Percentiles rank a stretch among this genome's conserved stretches.
Conservation (phyloP, 352 stramenopile genomes). For the Pythium monospermum region DNA sequence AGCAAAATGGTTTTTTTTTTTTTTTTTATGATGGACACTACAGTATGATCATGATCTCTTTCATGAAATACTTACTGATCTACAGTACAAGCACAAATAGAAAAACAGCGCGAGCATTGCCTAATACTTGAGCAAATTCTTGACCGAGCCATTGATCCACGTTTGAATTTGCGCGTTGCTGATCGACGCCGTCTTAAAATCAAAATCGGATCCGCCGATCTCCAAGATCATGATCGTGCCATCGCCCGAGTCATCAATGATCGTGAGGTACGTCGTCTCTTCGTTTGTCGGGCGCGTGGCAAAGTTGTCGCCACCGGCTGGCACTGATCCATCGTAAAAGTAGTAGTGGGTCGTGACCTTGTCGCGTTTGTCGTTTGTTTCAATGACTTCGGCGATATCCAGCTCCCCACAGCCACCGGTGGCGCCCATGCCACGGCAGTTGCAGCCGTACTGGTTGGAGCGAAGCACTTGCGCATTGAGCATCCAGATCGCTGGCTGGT, state of each 20-base stretch:
- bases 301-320: conserved; percentile 33
- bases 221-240: conserved; percentile 34
- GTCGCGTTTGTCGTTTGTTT: conserved; percentile 47
- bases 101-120: too few relatives aligned
- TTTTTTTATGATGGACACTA: too few relatives aligned
- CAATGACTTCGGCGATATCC: conserved; percentile 67
- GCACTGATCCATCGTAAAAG: conserved; percentile 50
- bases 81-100: too few relatives aligned
- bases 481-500: conserved; percentile 72
- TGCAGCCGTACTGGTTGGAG: conserved; percentile 68
- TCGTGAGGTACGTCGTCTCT: conserved; percentile 29
- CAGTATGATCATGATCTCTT: too few relatives aligned
- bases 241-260: conserved; percentile 25
- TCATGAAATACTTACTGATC: too few relatives aligned
- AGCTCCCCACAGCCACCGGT: conserved; percentile 65
- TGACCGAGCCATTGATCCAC: conserved; percentile 15
- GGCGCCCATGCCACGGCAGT: conserved; percentile 51
- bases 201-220: conserved; percentile 28
- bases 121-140: conserved; percentile 18
- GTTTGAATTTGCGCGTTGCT: conserved; percentile 11
- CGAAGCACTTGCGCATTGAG: conserved; percentile 67
- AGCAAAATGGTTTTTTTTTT: too few relatives aligned
- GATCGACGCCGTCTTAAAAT: conserved; percentile 22
- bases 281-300: conserved; percentile 21
- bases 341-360: conserved; percentile 74